Conservation (phyloP, 2,329 filamentous ascomycete genomes). For the Sarocladiaceae sp. region DNA sequence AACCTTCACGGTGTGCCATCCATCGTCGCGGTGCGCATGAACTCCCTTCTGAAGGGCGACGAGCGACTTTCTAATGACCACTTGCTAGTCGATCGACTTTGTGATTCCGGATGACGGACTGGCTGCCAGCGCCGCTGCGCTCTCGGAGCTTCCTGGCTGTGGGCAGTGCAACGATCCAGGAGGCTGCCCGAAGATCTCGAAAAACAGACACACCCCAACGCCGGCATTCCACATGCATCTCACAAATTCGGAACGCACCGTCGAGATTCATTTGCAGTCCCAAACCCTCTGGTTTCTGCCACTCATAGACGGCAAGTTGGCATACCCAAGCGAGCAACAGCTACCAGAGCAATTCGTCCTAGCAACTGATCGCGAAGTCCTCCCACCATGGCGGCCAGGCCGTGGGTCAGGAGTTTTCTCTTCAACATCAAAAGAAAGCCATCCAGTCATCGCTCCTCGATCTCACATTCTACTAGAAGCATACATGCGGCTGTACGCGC, state of each 20-base stretch:
- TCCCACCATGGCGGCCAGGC: conserved; percentile 19
- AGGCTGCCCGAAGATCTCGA: conserved; percentile 14
- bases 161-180: conserved; percentile 13
- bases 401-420: conserved; percentile 15
- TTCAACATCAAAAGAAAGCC: conserved; percentile 1
- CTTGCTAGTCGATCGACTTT: conserved; percentile 18
- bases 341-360: conserved; percentile 16
- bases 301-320: conserved; percentile 14
- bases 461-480: conserved; percentile 21
- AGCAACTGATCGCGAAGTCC: conserved; percentile 16
- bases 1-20: conserved; percentile 18
- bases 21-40: conserved; percentile 16
- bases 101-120: conserved; percentile 18
- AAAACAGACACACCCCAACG: conserved; percentile 15
- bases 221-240: conserved; percentile 16
- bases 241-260: conserved; percentile 15
- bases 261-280: conserved; percentile 19
- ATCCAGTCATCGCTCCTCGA: conserved; percentile 16
- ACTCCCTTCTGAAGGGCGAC: too few relatives aligned
- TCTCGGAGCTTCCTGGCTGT: conserved; percentile 12
- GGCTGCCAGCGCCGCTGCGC: conserved; percentile 10
- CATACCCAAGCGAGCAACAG: conserved; percentile 4
- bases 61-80: conserved; percentile 1
- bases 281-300: conserved; percentile 21
- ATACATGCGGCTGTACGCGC: conserved; percentile 19